Evolutionary conservation across 2,329 filamentous ascomycete species (phyloP).

Genomic region (Dendrostoma leiphaemia): DNA sequence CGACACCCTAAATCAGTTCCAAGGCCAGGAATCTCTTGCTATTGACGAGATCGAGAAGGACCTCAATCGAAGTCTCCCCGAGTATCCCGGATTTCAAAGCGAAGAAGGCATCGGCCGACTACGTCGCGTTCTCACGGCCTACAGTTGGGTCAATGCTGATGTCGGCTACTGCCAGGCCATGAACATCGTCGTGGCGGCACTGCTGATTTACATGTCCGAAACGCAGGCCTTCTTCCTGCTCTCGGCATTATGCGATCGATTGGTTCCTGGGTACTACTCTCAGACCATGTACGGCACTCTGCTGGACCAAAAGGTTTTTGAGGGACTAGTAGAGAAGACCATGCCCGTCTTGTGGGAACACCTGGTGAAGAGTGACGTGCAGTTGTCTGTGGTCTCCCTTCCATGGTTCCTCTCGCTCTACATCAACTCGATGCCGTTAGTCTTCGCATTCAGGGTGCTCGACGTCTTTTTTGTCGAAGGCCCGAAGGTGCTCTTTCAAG

Average conservation of each 20-base stretch:
- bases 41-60: constrained; percentile 99
- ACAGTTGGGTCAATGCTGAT: constrained; percentile 94
- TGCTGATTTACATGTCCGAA: constrained; percentile 98
- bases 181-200: constrained; percentile 98
- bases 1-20: constrained; percentile 80
- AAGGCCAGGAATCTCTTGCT: constrained; percentile 84
- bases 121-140: constrained; percentile 88
- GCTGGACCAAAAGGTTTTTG: constrained; percentile 94
- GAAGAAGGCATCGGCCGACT: constrained; percentile 91
- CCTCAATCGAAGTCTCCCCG: constrained; percentile 89
- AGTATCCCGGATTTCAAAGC: constrained; percentile 96
- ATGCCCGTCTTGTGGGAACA: constrained; percentile 99
- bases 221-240: constrained; percentile 92
- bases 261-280: constrained; percentile 96
- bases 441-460: constrained; percentile 93
- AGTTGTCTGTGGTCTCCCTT: constrained; percentile 93
- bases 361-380: constrained; percentile 93
- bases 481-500: constrained; percentile 94
- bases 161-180: constrained; percentile 99
- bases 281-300: constrained; percentile 99
- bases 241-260: constrained; percentile 84
- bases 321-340: constrained; percentile 96
- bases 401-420: constrained; percentile 98
- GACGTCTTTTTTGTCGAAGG: constrained; percentile 99
- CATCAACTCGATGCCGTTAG: constrained; percentile 98